Evolutionary conservation across 139 green algal genomes (phyloP).

Genomic region (Closterium sp.): DNA sequence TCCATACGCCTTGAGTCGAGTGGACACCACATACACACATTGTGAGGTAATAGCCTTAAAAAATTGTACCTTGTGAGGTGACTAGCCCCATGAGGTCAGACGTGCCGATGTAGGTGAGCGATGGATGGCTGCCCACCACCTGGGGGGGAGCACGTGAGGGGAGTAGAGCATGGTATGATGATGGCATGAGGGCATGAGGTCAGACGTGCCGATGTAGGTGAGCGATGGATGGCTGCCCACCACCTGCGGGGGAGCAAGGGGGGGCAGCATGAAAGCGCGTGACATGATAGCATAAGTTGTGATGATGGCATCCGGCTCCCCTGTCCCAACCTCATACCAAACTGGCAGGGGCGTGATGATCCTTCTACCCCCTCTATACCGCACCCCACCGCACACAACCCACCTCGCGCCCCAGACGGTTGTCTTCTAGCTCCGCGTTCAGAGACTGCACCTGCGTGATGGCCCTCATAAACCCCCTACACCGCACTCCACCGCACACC

Average conservation of each 20-base stretch:
- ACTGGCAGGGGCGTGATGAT: too few species aligned
- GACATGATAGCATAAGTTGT: not conserved
- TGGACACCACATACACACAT: not conserved
- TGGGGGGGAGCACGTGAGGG: not conserved
- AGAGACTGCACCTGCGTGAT: not conserved
- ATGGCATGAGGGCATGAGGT: slow-evolving; percentile 12
- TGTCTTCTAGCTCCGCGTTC: slow-evolving; percentile 22
- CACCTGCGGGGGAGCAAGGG: slow-evolving; percentile 1
- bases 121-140: slow-evolving; percentile 29
- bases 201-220: slow-evolving; percentile 23
- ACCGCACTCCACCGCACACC: too few species aligned
- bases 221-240: slow-evolving; percentile 19
- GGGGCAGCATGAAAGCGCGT: too few species aligned
- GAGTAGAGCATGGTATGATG: not conserved
- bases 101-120: slow-evolving; percentile 21
- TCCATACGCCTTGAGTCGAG: too few species aligned
- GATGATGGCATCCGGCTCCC: too few species aligned
- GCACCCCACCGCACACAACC: not conserved
- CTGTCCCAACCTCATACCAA: too few species aligned
- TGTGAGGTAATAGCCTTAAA: not conserved
- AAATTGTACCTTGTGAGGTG: slow-evolving; percentile 11
- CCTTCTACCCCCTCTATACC: too few species aligned
- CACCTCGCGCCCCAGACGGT: slow-evolving; percentile 14
- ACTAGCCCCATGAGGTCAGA: slow-evolving; percentile 40
- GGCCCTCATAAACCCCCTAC: too few species aligned